These are phyloP conservation scores for Aspergillus latus DNA, from an alignment of 2,329 filamentous ascomycete genomes.

Conservation along the genomic window DNA sequence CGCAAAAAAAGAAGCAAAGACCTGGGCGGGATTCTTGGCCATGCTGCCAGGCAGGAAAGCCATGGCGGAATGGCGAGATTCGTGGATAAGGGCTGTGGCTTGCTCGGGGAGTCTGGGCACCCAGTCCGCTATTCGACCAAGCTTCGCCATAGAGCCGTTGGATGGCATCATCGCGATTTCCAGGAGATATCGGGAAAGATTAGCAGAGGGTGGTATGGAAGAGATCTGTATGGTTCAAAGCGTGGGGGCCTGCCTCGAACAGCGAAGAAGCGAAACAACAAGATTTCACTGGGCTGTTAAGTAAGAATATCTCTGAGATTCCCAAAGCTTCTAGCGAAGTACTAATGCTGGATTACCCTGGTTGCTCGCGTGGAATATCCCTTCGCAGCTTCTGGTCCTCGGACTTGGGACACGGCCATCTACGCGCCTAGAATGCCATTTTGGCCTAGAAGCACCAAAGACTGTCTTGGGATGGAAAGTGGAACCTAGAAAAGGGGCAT, in stretches of 20 bases:
- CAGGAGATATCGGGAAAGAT: neutral
- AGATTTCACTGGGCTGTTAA: neutral
- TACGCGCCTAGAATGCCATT: constrained; percentile 8
- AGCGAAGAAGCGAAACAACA: neutral
- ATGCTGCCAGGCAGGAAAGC: neutral
- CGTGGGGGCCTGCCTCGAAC: neutral
- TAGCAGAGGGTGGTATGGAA: neutral
- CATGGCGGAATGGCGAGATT: constrained; percentile 1
- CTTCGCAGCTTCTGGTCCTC: neutral
- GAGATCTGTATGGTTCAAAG: neutral
- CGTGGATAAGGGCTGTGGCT: neutral
- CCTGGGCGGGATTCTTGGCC: neutral
- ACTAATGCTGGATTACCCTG: too few species aligned
- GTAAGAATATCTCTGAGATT: neutral
- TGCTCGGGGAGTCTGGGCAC: neutral
- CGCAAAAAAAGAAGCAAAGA: neutral
- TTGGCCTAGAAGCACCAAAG: neutral
- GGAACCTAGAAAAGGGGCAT: neutral
- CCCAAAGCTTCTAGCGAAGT: neutral
- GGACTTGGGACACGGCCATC: neutral
- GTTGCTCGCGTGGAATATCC: neutral
- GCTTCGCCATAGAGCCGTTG: constrained; percentile 9
- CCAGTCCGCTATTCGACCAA: constrained; percentile 1
- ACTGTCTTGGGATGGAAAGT: neutral
- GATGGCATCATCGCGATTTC: constrained; percentile 6